Evolutionary conservation across 192 early-diverging fungal genomes (phyloP).

Genomic region (Obelidium mucronatum): DNA sequence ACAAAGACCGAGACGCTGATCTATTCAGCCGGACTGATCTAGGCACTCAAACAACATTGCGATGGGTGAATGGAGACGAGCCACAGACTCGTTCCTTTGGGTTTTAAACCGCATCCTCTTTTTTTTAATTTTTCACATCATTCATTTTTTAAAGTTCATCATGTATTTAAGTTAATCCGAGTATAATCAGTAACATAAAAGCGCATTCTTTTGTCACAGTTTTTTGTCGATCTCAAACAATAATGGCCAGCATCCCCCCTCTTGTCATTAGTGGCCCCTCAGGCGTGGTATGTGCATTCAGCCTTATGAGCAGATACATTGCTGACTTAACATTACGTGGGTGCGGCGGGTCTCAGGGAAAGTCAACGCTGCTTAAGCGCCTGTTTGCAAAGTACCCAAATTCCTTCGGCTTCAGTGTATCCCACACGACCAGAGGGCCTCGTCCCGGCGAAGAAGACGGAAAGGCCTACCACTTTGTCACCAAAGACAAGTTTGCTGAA

Average conservation of each 20-base stretch:
- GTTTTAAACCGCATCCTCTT: constrained; percentile 4
- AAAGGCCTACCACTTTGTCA: constrained; percentile 54
- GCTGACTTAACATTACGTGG: neutral
- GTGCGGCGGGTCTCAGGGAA: too few relatives aligned
- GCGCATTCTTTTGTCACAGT: neutral
- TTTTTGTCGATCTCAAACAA: neutral
- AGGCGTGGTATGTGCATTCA: constrained; percentile 73
- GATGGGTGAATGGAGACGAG: constrained; percentile 18
- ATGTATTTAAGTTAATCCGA: neutral
- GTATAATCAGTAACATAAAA: neutral
- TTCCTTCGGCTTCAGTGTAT: constrained; percentile 91
- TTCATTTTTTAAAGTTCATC: neutral
- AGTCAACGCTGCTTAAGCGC: constrained; percentile 45
- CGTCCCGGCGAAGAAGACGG: constrained; percentile 54
- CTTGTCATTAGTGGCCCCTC: constrained; percentile 68
- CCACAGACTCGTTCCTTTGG: constrained; percentile 12
- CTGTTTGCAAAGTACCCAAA: constrained; percentile 77
- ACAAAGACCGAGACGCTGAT: constrained; percentile 23
- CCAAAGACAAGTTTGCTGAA: constrained; percentile 41
- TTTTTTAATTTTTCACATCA: too few relatives aligned
- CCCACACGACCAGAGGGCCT: constrained; percentile 59
- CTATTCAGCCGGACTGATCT: constrained; percentile 17
- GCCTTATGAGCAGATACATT: neutral
- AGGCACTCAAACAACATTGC: constrained; percentile 24
- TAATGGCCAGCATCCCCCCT: constrained; percentile 7